Percentiles rank a stretch among this genome's conserved stretches.
Conservation (phyloP, 768 basidiomycete genomes). For the Hydnomerulius pinastri region DNA sequence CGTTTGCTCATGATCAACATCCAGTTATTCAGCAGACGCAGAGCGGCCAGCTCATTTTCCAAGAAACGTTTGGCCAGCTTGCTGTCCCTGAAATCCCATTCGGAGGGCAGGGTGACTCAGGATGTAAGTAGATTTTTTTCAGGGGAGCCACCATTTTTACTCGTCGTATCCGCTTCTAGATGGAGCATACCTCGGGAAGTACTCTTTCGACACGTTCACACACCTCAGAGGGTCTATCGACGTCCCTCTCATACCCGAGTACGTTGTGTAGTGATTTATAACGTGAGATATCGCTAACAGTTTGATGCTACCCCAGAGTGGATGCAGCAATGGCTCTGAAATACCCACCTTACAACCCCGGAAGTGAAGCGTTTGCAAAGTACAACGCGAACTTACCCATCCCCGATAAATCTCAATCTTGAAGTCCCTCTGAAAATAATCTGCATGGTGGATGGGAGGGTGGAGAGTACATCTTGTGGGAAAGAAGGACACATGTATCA, state of each 20-base stretch:
- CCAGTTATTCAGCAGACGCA: slow-evolving; percentile 50
- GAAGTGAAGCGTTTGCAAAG: no score
- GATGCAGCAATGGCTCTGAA: slow-evolving; percentile 52
- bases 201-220: slow-evolving; percentile 52
- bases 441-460: no score
- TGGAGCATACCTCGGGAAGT: slow-evolving; percentile 48
- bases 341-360: slow-evolving; percentile 69
- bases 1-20: background rate
- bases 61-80: slow-evolving; percentile 55
- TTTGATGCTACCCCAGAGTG: slow-evolving; percentile 35
- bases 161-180: slow-evolving; percentile 31
- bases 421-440: no score
- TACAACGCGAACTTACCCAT: no score
- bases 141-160: background rate
- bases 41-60: slow-evolving; percentile 54
- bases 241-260: slow-evolving; percentile 50
- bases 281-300: background rate
- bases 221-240: slow-evolving; percentile 47
- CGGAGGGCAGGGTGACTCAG: slow-evolving; percentile 56
- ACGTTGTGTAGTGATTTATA: background rate
- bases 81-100: slow-evolving; percentile 42
- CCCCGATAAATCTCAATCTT: no score
- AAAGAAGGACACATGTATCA: no score
- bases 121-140: slow-evolving; percentile 41
- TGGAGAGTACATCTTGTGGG: no score